Evolutionary conservation across 1,139 yeast genomes (phyloP).

Genomic region (Blastobotrys buckinghamii): DNA sequence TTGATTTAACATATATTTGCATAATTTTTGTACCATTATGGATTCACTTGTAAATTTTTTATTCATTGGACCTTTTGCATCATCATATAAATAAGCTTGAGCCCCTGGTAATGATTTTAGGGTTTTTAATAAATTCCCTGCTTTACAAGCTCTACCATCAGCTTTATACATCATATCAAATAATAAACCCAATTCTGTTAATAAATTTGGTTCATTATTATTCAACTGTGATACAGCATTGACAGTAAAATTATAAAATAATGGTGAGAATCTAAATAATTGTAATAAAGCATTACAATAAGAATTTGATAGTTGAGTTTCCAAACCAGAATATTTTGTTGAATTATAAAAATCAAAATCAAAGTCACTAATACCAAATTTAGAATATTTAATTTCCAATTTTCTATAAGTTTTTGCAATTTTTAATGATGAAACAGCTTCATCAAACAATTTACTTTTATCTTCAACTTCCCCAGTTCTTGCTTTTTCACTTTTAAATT

Average conservation of each 20-base stretch:
- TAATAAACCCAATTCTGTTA: conserved; percentile 80
- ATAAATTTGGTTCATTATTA: conserved; percentile 40
- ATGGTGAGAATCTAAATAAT: conserved; percentile 72
- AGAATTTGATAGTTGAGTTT: conserved; percentile 76
- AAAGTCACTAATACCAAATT: conserved; percentile 90
- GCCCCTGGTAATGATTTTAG: conserved; percentile 39
- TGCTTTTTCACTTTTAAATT: conserved; percentile 65
- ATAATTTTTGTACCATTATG: conserved; percentile 48
- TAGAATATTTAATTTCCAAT: conserved; percentile 75
- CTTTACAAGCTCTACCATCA: conserved; percentile 61
- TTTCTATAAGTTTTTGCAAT: conserved; percentile 71
- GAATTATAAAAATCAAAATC: conserved; percentile 81
- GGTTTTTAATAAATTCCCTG: conserved; percentile 59
- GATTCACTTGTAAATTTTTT: conserved; percentile 22
- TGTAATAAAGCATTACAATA: conserved; percentile 79
- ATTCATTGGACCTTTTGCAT: conserved; percentile 20
- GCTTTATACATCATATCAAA: conserved; percentile 90
- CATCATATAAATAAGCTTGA: conserved; percentile 47
- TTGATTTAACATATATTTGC: conserved; percentile 51
- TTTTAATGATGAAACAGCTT: conserved; percentile 22
- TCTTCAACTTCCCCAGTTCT: conserved; percentile 26
- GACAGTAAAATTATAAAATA: conserved; percentile 59
- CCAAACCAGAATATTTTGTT: conserved; percentile 78
- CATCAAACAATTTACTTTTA: conserved; percentile 23
- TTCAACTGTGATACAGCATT: conserved; percentile 41